Evolutionary conservation across 495 filamentous ascomycete genomes (phyloP).

Genomic region (Tuber magnatum): DNA sequence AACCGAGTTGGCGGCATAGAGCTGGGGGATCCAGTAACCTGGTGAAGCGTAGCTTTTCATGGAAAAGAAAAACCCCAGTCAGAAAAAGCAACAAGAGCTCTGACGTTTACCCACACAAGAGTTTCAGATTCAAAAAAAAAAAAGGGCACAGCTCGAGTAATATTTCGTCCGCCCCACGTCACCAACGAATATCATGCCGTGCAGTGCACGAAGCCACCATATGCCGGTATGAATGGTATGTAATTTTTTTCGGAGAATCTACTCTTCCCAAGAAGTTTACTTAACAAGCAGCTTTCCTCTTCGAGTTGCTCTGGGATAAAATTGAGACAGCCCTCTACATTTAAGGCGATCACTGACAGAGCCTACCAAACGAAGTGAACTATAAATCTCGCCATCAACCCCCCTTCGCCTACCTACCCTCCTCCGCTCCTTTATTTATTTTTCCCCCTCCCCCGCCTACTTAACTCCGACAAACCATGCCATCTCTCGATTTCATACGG

Average conservation of each 20-base stretch:
- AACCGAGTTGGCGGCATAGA: background rate
- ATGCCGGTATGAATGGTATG: background rate
- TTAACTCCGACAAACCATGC: slow-evolving; percentile 4
- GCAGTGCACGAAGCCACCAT: background rate
- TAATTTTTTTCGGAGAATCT: background rate
- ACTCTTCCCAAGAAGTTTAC: background rate
- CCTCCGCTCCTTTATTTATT: too few relatives aligned
- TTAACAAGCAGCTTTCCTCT: background rate
- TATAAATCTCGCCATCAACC: background rate
- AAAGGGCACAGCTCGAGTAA: background rate
- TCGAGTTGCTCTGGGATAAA: background rate
- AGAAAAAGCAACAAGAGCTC: background rate
- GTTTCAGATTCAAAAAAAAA: background rate
- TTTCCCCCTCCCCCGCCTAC: background rate
- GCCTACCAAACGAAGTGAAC: background rate
- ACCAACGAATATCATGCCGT: background rate
- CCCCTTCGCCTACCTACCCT: background rate
- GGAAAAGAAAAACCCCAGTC: background rate
- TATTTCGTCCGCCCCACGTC: background rate
- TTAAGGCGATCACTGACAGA: background rate
- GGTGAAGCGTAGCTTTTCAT: background rate
- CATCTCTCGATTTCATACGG: background rate
- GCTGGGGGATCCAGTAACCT: background rate
- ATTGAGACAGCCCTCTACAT: background rate
- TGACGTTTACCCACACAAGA: background rate